Conservation (phyloP, 2,329 filamentous ascomycete species). For the Fusarium ambrosium region DNA sequence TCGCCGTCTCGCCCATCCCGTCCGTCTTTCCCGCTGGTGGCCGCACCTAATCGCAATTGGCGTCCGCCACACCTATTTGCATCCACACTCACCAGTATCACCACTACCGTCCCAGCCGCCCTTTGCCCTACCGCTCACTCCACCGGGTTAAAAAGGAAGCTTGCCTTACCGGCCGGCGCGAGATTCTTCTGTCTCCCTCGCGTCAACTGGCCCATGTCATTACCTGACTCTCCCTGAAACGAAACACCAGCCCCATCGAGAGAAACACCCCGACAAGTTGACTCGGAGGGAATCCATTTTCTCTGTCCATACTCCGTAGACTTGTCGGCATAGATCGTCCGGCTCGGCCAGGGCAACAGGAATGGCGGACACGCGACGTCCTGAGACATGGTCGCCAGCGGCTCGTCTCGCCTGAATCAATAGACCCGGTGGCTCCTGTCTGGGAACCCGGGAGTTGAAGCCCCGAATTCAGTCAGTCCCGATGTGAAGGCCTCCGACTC, state of each 20-base stretch:
- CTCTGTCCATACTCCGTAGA: not conserved
- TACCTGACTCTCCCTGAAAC: constrained; percentile 42
- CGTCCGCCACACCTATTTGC: constrained; percentile 28
- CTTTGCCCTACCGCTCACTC: constrained; percentile 27
- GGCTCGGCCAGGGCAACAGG: constrained; percentile 2
- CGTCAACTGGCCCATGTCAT: constrained; percentile 23
- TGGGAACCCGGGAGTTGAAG: constrained; percentile 2
- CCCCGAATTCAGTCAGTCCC: not conserved
- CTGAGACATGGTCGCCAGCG: constrained; percentile 39
- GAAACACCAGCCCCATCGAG: constrained; percentile 30
- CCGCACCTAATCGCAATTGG: constrained; percentile 6
- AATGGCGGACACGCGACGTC: constrained; percentile 24
- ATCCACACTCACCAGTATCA: constrained; percentile 25
- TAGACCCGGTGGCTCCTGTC: constrained; percentile 5
- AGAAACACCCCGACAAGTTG: constrained; percentile 35
- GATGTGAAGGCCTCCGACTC: not conserved
- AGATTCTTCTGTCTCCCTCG: constrained; percentile 26
- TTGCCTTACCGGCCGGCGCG: constrained; percentile 13
- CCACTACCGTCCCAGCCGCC: constrained; percentile 27
- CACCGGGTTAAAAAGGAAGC: constrained; percentile 10
- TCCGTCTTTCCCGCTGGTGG: constrained; percentile 12
- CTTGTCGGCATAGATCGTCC: constrained; percentile 21
- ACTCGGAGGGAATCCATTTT: constrained; percentile 10
- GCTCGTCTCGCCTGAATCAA: constrained; percentile 34
- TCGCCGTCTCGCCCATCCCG: constrained; percentile 16